Evolutionary conservation across 495 filamentous ascomycete genomes (phyloP).

Genomic region (Penicillium longicatenatum): DNA sequence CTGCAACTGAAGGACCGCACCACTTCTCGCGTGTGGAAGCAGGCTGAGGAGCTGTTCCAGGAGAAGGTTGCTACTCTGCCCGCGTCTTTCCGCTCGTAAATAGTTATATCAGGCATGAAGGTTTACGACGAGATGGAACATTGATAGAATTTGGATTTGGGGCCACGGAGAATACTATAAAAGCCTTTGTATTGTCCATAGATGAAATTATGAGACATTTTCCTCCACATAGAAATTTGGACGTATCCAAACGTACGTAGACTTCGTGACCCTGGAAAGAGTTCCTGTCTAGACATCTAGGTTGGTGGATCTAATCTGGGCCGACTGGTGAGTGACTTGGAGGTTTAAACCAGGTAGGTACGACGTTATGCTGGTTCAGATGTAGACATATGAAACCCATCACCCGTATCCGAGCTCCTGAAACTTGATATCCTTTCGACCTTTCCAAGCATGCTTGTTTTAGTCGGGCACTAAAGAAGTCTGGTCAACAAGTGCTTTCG

Average conservation of each 20-base stretch:
- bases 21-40: slow-evolving; percentile 74
- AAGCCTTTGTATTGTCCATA: slow-evolving; percentile 18
- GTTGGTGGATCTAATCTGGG: no score
- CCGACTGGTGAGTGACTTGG: no score
- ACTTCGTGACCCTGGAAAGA: background rate
- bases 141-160: slow-evolving; percentile 19
- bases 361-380: no score
- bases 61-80: slow-evolving; percentile 81
- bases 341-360: no score
- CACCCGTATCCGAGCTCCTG: no score
- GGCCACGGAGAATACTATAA: slow-evolving; percentile 15
- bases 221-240: background rate
- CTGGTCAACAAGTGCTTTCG: no score
- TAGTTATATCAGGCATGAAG: slow-evolving; percentile 10
- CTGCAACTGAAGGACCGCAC: slow-evolving; percentile 74
- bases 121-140: slow-evolving; percentile 22
- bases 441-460: no score
- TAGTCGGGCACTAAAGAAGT: no score
- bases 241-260: background rate
- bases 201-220: slow-evolving; percentile 1
- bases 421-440: no score
- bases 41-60: slow-evolving; percentile 81
- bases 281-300: background rate
- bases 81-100: slow-evolving; percentile 25
- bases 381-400: no score